A percentile compares a stretch with the other conserved stretches of the same genome.
These are phyloP conservation scores for Harrya chromipes DNA, from an alignment of 768 basidiomycete species.

Conservation along the genomic window DNA sequence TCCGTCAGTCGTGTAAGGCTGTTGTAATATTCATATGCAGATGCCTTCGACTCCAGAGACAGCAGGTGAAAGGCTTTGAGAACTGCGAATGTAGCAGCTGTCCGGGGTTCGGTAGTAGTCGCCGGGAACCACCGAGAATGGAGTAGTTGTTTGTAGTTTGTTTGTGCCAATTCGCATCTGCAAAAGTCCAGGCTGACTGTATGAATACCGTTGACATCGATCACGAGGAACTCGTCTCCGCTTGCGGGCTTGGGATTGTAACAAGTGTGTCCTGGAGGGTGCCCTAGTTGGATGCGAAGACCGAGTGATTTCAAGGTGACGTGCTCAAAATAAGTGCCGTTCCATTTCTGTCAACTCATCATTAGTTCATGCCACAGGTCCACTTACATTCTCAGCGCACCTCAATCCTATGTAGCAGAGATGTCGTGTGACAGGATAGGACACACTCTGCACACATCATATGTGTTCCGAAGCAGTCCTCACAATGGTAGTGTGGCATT, in stretches of 20 bases:
- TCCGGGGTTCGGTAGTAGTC: not conserved
- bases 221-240: constrained; percentile 16
- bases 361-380: not conserved
- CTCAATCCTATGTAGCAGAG: constrained; percentile 16
- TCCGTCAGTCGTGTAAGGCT: no score
- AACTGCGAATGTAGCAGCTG: not conserved
- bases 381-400: not conserved
- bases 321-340: constrained; percentile 8
- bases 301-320: constrained; percentile 14
- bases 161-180: constrained; percentile 8
- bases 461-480: constrained; percentile 8
- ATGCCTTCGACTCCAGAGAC: not conserved
- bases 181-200: constrained; percentile 20
- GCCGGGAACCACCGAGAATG: not conserved
- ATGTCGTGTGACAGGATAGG: not conserved
- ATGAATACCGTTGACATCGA: no score
- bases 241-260: not conserved
- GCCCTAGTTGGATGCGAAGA: constrained; percentile 21
- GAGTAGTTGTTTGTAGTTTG: not conserved
- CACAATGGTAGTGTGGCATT: not conserved
- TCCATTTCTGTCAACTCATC: constrained; percentile 15
- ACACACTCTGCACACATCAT: constrained; percentile 5
- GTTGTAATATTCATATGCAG: not conserved
- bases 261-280: constrained; percentile 8
- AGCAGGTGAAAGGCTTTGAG: not conserved